Base-by-base conservation (phyloP, 2,329 filamentous ascomycete genomes). In the Trichoderma breve region DNA sequence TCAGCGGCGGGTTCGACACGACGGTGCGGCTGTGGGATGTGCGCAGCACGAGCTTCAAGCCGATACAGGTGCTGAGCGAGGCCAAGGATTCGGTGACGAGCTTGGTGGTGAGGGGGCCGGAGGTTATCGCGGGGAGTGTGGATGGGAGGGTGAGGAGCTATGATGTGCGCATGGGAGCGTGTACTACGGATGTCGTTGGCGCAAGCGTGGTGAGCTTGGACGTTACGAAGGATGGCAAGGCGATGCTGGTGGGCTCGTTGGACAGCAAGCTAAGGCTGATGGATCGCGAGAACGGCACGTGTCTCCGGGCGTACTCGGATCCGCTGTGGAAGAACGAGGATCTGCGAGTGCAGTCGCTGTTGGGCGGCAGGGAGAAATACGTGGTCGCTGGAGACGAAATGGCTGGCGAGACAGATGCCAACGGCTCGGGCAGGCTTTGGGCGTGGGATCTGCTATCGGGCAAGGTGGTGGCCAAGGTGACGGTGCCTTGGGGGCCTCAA, bases 361-460 rank as follows among this genome's bases (percentile, higher is more conserved):
- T 98, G 71, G 95, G 93, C 1, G 86, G 89, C 34, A 90, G 88
- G 74, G 95, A 97, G 81, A 90, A 89, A 73, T 91, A 92, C 63
- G 93, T 96, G 1, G 77, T 98, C 4, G 92, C 90, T 65, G 95
- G 95, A 8, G 94, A 94, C 77, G 95, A 98, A 81, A 85, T 88
- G 68, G 77, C 75, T 1, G 79, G 73, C 24, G 79, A 76, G 34
- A 34, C 74, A 51, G 77, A 70, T 24, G 53, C 70, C 3, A 72
- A 74, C 63, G 83, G 82, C 3, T 85, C 91, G 73, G 92, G 92
- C 3, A 85, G 86, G 77, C 82, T 94, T 8, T 91, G 91, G 84
- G 93, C 90, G 1, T 98, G 95, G 95, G 94, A 98, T 82, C 83
- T 97, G 24, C 80, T 97, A 70, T 91, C 87, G 6, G 95, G 93